These are phyloP conservation scores for Auriscalpium microsporum DNA, from an alignment of 768 basidiomycete genomes.

Conservation along the genomic window DNA sequence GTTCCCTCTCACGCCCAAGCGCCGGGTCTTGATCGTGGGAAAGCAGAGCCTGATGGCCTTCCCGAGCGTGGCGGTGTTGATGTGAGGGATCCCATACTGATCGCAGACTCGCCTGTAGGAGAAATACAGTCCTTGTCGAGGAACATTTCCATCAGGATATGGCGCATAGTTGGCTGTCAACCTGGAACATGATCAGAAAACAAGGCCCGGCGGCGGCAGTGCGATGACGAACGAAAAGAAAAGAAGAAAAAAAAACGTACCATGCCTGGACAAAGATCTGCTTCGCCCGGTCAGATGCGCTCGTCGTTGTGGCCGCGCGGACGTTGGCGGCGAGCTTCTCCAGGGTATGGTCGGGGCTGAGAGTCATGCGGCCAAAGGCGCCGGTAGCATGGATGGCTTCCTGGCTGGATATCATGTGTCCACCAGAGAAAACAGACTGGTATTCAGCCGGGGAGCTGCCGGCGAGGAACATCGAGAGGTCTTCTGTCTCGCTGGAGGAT, in stretches of 20 bases:
- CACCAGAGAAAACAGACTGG: constrained; percentile 51
- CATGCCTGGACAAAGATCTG: constrained; percentile 92
- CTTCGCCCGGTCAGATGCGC: constrained; percentile 84
- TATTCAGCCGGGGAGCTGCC: constrained; percentile 53
- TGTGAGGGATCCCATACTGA: constrained; percentile 87
- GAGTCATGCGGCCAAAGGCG: constrained; percentile 68
- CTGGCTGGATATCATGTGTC: constrained; percentile 32
- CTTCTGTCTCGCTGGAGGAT: constrained; percentile 84
- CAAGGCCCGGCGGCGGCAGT: constrained; percentile 3
- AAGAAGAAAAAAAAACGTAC: constrained; percentile 35
- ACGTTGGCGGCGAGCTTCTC: constrained; percentile 85
- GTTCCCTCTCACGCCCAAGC: constrained; percentile 87
- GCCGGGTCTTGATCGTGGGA: constrained; percentile 90
- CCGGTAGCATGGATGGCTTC: constrained; percentile 56
- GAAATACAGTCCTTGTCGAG: constrained; percentile 89
- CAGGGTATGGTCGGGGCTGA: constrained; percentile 68
- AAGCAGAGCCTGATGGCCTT: constrained; percentile 92
- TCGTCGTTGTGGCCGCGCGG: constrained; percentile 82
- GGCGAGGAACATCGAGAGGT: constrained; percentile 69
- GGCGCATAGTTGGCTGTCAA: constrained; percentile 84
- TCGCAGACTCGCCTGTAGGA: constrained; percentile 88
- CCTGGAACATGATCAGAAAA: constrained; percentile 35
- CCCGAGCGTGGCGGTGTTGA: constrained; percentile 92
- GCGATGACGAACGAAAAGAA: not conserved
- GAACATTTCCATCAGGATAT: constrained; percentile 88